Evolutionary conservation across 1,139 yeast genomes (phyloP).

Genomic region (Candida tetrigidarum): DNA sequence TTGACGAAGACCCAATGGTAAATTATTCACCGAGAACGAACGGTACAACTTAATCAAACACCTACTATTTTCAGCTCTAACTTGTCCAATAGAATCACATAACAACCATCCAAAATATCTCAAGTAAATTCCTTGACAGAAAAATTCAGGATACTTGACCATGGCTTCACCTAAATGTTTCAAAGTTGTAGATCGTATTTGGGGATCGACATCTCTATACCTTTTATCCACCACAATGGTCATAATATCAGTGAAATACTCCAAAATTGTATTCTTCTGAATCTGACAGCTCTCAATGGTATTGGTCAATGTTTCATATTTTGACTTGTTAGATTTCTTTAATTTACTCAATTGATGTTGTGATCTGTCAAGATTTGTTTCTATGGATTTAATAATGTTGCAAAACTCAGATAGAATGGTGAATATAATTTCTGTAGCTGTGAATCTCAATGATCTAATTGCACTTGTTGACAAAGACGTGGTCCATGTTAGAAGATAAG

Average conservation of each 20-base stretch:
- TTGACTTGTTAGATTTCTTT: slow-evolving; percentile 29
- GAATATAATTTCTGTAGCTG: slow-evolving; percentile 64
- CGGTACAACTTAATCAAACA: slow-evolving; percentile 57
- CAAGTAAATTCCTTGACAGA: slow-evolving; percentile 69
- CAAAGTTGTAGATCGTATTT: slow-evolving; percentile 72
- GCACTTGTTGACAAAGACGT: slow-evolving; percentile 71
- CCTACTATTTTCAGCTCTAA: slow-evolving; percentile 67
- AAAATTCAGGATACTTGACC: slow-evolving; percentile 67
- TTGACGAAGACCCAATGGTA: slow-evolving; percentile 48
- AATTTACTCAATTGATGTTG: slow-evolving; percentile 44
- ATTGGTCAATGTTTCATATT: slow-evolving; percentile 45
- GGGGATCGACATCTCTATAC: slow-evolving; percentile 78
- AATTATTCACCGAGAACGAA: slow-evolving; percentile 21
- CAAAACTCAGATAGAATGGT: slow-evolving; percentile 65
- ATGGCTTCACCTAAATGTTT: slow-evolving; percentile 69
- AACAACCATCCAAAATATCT: slow-evolving; percentile 85
- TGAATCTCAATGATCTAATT: slow-evolving; percentile 72
- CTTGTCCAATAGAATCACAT: slow-evolving; percentile 66
- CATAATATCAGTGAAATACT: slow-evolving; percentile 65
- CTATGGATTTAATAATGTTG: slow-evolving; percentile 48
- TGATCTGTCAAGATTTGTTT: slow-evolving; percentile 45
- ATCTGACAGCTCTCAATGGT: slow-evolving; percentile 52
- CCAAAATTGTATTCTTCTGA: slow-evolving; percentile 57
- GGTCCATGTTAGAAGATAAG: slow-evolving; percentile 73
- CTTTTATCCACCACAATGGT: slow-evolving; percentile 74